phyloP scores from a whole-genome alignment of 257 asterid genomes.

The Buddleja alternifolia region DNA sequence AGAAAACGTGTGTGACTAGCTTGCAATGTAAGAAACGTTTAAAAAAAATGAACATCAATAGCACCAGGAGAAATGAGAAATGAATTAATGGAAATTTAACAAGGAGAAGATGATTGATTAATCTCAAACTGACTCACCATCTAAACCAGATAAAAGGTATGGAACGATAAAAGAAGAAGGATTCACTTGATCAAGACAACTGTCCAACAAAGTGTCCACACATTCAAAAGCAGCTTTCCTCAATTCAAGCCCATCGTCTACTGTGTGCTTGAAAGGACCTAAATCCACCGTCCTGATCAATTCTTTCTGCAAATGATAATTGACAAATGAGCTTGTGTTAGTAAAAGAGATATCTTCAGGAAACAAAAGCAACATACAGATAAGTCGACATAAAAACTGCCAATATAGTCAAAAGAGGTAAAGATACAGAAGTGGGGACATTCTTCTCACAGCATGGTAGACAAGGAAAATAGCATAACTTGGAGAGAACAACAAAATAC shows the following conservation, averaged over 20 bases:
- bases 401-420: neutral
- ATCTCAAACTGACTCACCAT: slow-evolving; percentile 60
- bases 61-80: too few species aligned
- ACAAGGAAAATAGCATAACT: neutral
- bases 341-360: neutral
- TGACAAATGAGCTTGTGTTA: slow-evolving; percentile 1
- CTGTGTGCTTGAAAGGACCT: slow-evolving; percentile 99
- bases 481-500: neutral
- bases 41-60: too few species aligned
- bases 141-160: slow-evolving; percentile 86
- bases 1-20: slow-evolving; percentile 13
- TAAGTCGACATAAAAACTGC: neutral
- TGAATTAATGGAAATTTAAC: slow-evolving; percentile 11
- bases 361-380: neutral
- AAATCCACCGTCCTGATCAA: slow-evolving; percentile 98
- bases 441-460: neutral
- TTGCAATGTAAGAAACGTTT: neutral
- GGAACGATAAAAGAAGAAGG: slow-evolving; percentile 99
- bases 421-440: neutral
- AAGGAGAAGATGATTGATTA: slow-evolving; percentile 10
- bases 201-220: slow-evolving; percentile 91
- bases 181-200: slow-evolving; percentile 96
- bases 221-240: slow-evolving; percentile 99
- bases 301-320: slow-evolving; percentile 76
- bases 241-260: slow-evolving; percentile 98